Base-by-base conservation (phyloP, 208 protist genomes). In the Crithidia expoeki region DNA sequence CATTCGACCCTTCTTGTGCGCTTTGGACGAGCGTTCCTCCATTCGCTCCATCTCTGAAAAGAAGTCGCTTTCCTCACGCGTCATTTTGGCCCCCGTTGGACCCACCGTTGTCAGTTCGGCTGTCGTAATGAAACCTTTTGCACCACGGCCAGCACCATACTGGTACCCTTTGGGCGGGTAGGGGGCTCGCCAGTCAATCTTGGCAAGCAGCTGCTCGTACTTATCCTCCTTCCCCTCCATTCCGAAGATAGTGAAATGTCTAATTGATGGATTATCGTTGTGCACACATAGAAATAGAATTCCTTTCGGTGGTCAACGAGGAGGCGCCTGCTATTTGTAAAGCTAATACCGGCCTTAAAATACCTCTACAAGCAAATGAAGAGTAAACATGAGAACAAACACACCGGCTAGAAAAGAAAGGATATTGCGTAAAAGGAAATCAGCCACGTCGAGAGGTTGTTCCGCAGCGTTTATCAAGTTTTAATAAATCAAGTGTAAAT, bases 91-190 rank as follows among this genome's bases (percentile, higher is more conserved):
- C n/a, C 52, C 70, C 11, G 28, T 77, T 17, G 51, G 58, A 17
- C 58, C 59, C 16, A 53, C 73, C 17, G 79, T 74, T 47, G 80
- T 88, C 47, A 96, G 74, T 68, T 96, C 88, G 3, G 84, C 88
- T 4, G 88, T 89, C 4, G 91, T 96, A 10, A 84, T 62, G 28
- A 96, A 92, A 12, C 74, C 72, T 36, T 88, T 89, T 1, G 88
- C 91, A 12, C 91, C 91, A n/a, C 91, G 83, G 17, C 91, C 91
- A 12, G 83, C 60, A 17, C 91, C 91, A 66, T 83, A 91, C 51
- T 86, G 76, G 57, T 96, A 96, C n/a, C 83, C 80, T 21, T 78
- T 85, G 12, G 91, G 91, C 16, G 91, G 88, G 42, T 78, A 64
- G 10, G 83, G 57, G 12, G 84, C 61, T n/a, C 77, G 75, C 91